These are phyloP conservation scores for Colletotrichum cordylinicola DNA, from an alignment of 2,329 filamentous ascomycete genomes.

Conservation along the genomic window DNA sequence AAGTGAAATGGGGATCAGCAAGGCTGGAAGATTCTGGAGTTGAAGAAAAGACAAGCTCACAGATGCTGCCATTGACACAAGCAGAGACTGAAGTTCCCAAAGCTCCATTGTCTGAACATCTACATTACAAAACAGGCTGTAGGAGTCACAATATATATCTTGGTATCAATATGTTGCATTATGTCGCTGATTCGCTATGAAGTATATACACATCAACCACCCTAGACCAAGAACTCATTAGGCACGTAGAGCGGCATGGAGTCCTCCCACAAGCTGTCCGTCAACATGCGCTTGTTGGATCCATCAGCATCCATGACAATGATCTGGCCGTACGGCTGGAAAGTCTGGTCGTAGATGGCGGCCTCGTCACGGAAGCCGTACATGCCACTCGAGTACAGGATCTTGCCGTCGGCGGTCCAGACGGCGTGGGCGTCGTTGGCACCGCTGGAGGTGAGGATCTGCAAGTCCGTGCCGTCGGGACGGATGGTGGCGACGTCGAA, in stretches of 20 bases:
- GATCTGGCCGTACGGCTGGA: constrained; percentile 9
- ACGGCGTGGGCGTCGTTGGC: constrained; percentile 11
- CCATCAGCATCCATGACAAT: constrained; percentile 9
- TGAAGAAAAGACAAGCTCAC: background rate
- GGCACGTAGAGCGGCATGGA: constrained; percentile 12
- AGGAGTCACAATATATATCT: background rate
- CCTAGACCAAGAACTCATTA: constrained; percentile 7
- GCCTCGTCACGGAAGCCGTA: constrained; percentile 12
- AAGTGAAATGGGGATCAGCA: background rate
- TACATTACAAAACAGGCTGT: background rate
- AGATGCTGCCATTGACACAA: background rate
- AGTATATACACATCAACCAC: background rate
- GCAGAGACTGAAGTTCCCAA: no score
- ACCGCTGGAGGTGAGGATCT: background rate
- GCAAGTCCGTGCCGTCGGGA: background rate
- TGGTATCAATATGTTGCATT: background rate
- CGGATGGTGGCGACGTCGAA: constrained; percentile 9
- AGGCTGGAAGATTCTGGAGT: background rate
- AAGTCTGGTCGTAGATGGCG: constrained; percentile 6
- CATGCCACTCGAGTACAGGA: constrained; percentile 11
- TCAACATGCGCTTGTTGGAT: constrained; percentile 5
- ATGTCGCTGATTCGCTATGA: background rate
- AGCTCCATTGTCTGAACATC: background rate
- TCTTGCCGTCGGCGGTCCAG: background rate
- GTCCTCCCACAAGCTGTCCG: constrained; percentile 27